These are phyloP conservation scores for Mycena olivaceomarginata DNA, from an alignment of 768 basidiomycete species.

Conservation along the genomic window DNA sequence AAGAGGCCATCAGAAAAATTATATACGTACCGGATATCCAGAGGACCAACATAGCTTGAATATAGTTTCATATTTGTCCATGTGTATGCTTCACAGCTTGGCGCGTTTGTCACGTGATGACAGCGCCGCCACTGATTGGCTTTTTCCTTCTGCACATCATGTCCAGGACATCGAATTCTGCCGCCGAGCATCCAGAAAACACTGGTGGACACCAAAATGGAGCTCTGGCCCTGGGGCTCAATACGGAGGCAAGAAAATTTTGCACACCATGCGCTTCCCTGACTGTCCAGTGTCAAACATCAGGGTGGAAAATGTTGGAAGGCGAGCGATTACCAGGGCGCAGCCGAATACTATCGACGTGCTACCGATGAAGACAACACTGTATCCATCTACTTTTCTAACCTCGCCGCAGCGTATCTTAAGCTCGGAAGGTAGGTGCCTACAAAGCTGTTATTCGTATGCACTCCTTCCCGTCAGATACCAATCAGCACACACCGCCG, in stretches of 20 bases:
- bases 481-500: constrained; percentile 7
- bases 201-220: not conserved
- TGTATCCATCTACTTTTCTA: constrained; percentile 9
- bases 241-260: constrained; percentile 4
- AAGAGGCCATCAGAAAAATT: too few relatives aligned
- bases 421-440: constrained; percentile 1
- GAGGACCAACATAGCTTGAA: too few relatives aligned
- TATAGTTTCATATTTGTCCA: too few relatives aligned
- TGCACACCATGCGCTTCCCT: not conserved
- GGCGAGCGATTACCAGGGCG: constrained; percentile 11
- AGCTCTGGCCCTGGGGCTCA: not conserved
- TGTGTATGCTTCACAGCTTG: too few relatives aligned
- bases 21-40: too few relatives aligned
- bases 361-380: not conserved
- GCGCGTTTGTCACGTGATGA: too few relatives aligned
- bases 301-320: constrained; percentile 21
- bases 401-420: constrained; percentile 19
- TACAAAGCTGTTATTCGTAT: not conserved
- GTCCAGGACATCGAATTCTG: too few relatives aligned
- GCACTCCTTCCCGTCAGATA: too few relatives aligned
- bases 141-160: too few relatives aligned
- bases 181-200: too few relatives aligned
- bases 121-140: too few relatives aligned
- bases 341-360: not conserved
- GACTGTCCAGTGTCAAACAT: too few relatives aligned